Conservation (phyloP, 257 asterid genomes). For the Ilex aquifolium region DNA sequence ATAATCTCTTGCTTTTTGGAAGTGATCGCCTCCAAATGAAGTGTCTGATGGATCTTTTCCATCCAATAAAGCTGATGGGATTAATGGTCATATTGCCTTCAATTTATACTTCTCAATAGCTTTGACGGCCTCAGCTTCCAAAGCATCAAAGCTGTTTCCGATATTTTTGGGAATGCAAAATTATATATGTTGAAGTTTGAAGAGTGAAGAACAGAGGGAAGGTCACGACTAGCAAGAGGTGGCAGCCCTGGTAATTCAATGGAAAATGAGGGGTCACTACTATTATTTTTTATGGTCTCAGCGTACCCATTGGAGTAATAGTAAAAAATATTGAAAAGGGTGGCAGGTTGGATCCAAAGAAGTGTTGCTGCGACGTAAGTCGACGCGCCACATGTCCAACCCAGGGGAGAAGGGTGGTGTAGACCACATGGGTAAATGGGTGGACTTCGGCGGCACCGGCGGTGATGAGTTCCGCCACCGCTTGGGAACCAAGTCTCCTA, state of each 20-base stretch:
- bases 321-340: constrained; percentile 22
- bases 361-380: constrained; percentile 22
- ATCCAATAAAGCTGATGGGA: no score
- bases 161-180: neutral
- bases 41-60: no score
- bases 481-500: no score
- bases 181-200: neutral
- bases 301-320: constrained; percentile 26
- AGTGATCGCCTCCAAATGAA: neutral
- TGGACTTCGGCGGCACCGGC: no score
- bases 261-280: neutral
- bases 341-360: constrained; percentile 39
- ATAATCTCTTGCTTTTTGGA: neutral
- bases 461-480: no score
- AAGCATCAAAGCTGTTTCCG: neutral
- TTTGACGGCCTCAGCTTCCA: neutral
- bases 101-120: neutral
- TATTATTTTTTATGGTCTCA: constrained; percentile 15
- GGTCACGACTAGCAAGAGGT: neutral
- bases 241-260: no score
- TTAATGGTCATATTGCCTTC: neutral
- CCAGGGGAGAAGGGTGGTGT: constrained; percentile 28
- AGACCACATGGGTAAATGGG: constrained; percentile 5
- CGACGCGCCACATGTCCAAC: constrained; percentile 29
- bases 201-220: neutral